A percentile compares a stretch with the other conserved stretches of the same genome.
Conservation (phyloP, 2,329 filamentous ascomycete species). For the Bipolaris gigantea region DNA sequence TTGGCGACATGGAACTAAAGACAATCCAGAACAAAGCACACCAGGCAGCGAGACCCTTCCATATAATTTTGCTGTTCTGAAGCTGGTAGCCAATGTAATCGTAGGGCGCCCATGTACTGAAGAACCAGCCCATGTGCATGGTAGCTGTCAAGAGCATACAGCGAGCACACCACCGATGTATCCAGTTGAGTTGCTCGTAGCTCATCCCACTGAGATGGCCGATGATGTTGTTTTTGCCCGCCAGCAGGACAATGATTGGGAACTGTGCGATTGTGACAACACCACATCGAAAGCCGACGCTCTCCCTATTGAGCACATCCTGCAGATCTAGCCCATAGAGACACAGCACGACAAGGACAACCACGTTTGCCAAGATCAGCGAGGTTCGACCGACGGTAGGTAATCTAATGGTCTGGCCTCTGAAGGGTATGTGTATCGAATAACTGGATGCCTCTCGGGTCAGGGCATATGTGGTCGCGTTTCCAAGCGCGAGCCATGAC, state of each 20-base stretch:
- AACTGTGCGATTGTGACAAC: conserved; percentile 58
- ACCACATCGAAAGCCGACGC: conserved; percentile 59
- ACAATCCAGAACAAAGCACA: conserved; percentile 66
- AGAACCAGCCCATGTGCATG: conserved; percentile 71
- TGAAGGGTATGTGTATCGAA: conserved; percentile 44
- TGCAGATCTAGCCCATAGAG: conserved; percentile 58
- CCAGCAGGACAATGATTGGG: conserved; percentile 59
- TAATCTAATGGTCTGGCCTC: conserved; percentile 42
- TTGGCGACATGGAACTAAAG: conserved; percentile 63
- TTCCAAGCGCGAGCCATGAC: conserved; percentile 50
- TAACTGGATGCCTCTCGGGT: conserved; percentile 57
- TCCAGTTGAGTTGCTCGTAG: conserved; percentile 72
- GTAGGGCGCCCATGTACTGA: conserved; percentile 56
- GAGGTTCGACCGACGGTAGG: conserved; percentile 45
- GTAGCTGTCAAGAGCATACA: conserved; percentile 69
- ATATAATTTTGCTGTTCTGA: conserved; percentile 64
- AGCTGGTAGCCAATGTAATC: conserved; percentile 63
- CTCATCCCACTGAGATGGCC: conserved; percentile 64
- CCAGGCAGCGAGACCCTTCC: conserved; percentile 70
- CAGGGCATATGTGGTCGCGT: conserved; percentile 59
- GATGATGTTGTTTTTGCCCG: conserved; percentile 61
- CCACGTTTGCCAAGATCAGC: conserved; percentile 51
- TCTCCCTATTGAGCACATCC: conserved; percentile 56
- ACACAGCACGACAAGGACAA: conserved; percentile 57
- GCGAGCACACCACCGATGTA: conserved; percentile 72